phyloP scores from a whole-genome alignment of 768 basidiomycete species.

The Trametes cinnabarina region DNA sequence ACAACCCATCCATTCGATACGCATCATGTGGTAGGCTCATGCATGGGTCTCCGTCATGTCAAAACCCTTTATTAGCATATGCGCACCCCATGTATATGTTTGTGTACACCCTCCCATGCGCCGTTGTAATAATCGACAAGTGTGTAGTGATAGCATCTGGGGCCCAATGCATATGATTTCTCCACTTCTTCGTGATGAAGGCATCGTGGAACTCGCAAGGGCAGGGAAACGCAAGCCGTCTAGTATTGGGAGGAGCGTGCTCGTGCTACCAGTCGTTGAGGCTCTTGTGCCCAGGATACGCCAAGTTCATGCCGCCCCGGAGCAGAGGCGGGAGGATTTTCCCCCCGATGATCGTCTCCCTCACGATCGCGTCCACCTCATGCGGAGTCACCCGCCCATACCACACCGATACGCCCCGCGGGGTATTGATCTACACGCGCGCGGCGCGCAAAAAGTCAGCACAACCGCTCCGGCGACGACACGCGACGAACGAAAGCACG shows the following conservation, averaged over 20 bases:
- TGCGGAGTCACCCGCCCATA: slow-evolving; percentile 93
- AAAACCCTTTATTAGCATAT: neutral
- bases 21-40: slow-evolving; percentile 10
- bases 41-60: neutral
- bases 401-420: slow-evolving; percentile 83
- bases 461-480: neutral
- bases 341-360: slow-evolving; percentile 84
- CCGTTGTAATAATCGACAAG: slow-evolving; percentile 16
- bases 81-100: neutral
- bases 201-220: no score
- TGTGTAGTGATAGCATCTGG: neutral
- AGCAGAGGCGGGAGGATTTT: slow-evolving; percentile 81
- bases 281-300: slow-evolving; percentile 61
- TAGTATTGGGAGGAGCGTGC: neutral
- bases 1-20: neutral
- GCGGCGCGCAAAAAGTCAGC: neutral
- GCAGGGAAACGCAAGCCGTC: neutral
- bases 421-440: slow-evolving; percentile 70
- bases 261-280: slow-evolving; percentile 67
- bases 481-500: slow-evolving; percentile 37
- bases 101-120: slow-evolving; percentile 1
- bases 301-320: slow-evolving; percentile 81
- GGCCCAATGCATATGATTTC: neutral
- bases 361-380: slow-evolving; percentile 82
- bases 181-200: no score